Base-by-base conservation (phyloP, 2,329 filamentous ascomycete genomes). In the Aspergillus fijiensis region DNA sequence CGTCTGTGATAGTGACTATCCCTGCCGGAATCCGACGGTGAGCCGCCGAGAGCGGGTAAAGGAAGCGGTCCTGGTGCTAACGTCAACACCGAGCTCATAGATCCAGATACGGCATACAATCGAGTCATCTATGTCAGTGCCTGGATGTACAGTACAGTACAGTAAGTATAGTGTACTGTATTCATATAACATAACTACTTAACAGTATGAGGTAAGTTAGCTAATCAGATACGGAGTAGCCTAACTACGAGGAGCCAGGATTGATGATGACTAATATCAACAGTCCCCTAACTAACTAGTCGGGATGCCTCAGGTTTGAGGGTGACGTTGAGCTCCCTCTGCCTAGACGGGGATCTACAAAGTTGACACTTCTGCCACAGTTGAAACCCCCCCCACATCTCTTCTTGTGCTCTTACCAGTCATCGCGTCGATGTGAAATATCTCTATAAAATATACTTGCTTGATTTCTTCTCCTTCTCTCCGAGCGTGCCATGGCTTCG, bases 401-500 rank as follows among this genome's bases (percentile, higher is more conserved):
- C 55, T 31, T n/a, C 42, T 12, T 23, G 27, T 1, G 27, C 27
- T 29, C 2, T 2, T 2, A 29, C 27, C 27, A 10, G 27, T 29
- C 7, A 29, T 29, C 7, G 27, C 7, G 27, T 29, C 27, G 27
- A 29, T 29, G 27, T 29, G 27, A 29, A 29, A 9, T 29, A 7
- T 9, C 2, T 29, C 23, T 12, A 29, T 2, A 27, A 49, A 49
- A 12, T 33, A 42, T 50, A 52, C 5, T 49, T 27, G 27, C 27
- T 47, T 39, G 19, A 31, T 23, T n/a, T 59, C n/a, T 19, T 29
- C 11, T 10, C 12, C 42, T 45, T 55, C 50, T 58, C 21, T 42
- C 60, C 21, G 55, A 12, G 11, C 33, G 11, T 35, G 33, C 33
- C 52, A 76, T 77, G 74, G 71, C 74, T 64, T 65, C 72, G 60